Evolutionary conservation across 2,329 filamentous ascomycete species (phyloP).

Genomic region (Achaetomium macrosporum): DNA sequence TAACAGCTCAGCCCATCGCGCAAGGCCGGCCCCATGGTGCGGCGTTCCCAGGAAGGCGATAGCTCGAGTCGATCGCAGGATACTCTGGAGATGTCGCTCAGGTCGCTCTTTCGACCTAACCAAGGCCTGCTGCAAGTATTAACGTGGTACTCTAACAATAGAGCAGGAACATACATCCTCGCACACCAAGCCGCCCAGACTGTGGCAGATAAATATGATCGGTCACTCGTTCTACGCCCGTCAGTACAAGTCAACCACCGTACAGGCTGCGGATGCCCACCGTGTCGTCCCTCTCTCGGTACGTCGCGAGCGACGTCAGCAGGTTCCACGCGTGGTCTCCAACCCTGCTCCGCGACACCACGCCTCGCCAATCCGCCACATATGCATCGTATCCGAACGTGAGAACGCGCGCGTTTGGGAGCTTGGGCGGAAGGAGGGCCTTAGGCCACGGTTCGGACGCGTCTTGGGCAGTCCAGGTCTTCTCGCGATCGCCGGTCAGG

Average conservation of each 20-base stretch:
- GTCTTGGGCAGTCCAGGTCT: constrained; percentile 29
- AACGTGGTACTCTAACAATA: background rate
- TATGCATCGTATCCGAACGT: constrained; percentile 31
- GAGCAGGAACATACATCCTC: constrained; percentile 20
- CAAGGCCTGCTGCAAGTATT: constrained; percentile 18
- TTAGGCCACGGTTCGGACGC: constrained; percentile 28
- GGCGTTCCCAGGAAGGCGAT: constrained; percentile 35
- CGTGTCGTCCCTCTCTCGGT: background rate
- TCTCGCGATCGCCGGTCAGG: constrained; percentile 30
- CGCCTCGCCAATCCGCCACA: constrained; percentile 1
- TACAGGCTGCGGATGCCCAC: background rate
- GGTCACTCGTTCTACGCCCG: constrained; percentile 19
- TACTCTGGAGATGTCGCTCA: constrained; percentile 23
- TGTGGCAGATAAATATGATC: constrained; percentile 26
- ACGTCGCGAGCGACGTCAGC: constrained; percentile 3
- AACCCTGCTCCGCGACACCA: constrained; percentile 5
- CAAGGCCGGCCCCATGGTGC: constrained; percentile 29
- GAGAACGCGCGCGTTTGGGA: constrained; percentile 28
- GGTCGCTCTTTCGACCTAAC: constrained; percentile 18
- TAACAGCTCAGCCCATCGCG: constrained; percentile 27
- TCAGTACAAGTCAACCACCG: background rate
- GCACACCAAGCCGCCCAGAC: constrained; percentile 25
- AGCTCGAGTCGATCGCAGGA: constrained; percentile 26
- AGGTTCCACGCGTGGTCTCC: constrained; percentile 8
- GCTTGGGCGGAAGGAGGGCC: constrained; percentile 25